Percentiles rank a stretch among this genome's conserved stretches.
These are phyloP conservation scores for Populus davidiana DNA, from an alignment of 345 rosid species.

Conservation along the genomic window DNA sequence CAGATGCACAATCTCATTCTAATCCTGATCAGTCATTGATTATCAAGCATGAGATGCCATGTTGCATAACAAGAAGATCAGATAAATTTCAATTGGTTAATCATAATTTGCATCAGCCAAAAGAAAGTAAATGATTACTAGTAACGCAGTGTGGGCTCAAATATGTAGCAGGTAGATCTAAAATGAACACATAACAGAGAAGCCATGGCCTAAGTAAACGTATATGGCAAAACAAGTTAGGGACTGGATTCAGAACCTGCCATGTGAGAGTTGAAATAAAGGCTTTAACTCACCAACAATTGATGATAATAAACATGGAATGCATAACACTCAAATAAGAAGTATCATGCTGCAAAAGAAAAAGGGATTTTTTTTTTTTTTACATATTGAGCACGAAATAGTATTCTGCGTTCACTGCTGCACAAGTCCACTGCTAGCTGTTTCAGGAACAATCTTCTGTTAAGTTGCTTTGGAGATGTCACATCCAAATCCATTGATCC, in stretches of 20 bases:
- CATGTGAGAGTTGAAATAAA: no score
- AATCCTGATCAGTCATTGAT: neutral
- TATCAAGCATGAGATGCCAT: neutral
- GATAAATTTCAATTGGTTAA: neutral
- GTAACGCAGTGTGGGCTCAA: neutral
- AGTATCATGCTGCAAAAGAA: neutral
- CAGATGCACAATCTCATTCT: neutral
- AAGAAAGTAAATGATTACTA: neutral
- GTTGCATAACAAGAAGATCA: neutral
- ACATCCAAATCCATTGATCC: conserved; percentile 94
- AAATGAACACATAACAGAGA: no score
- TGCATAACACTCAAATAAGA: neutral
- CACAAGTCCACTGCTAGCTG: conserved; percentile 94
- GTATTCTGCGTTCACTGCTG: conserved; percentile 78
- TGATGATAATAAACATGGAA: neutral
- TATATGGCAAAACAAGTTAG: no score
- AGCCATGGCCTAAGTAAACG: no score
- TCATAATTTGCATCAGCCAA: neutral
- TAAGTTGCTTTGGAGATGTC: conserved; percentile 89
- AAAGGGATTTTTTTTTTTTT: conserved; percentile 22
- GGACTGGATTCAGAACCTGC: neutral
- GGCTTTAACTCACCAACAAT: no score
- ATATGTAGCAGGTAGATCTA: neutral
- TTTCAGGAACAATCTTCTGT: conserved; percentile 76
- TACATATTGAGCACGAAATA: conserved; percentile 87